These are phyloP conservation scores for Houttuynia cordata DNA, from an alignment of 164 flowering plant genomes.

Conservation along the genomic window DNA sequence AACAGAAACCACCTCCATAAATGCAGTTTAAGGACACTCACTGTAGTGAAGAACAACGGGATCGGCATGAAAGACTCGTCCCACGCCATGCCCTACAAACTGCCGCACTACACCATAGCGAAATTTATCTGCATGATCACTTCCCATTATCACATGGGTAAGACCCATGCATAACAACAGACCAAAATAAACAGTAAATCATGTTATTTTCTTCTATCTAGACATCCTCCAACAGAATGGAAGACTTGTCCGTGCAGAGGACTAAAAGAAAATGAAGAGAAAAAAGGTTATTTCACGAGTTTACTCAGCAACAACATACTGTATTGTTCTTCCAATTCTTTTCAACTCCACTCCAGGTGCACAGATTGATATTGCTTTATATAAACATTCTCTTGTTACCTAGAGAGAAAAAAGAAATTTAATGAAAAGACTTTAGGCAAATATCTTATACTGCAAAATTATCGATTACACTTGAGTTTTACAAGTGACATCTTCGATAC, in stretches of 20 bases:
- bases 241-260: too few species aligned
- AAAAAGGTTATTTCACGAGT: neutral
- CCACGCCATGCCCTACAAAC: slow-evolving; percentile 98
- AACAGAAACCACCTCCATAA: neutral
- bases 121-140: slow-evolving; percentile 87
- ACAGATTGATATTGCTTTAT: slow-evolving; percentile 82
- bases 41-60: slow-evolving; percentile 81
- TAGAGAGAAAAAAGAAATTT: slow-evolving; percentile 6
- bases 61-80: slow-evolving; percentile 82
- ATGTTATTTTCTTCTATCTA: neutral
- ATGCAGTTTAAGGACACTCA: slow-evolving; percentile 17
- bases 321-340: slow-evolving; percentile 81
- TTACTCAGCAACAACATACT: slow-evolving; percentile 36
- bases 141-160: slow-evolving; percentile 11
- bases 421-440: neutral
- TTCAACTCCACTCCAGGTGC: slow-evolving; percentile 77
- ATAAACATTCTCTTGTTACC: slow-evolving; percentile 90
- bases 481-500: neutral
- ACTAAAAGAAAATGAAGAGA: neutral
- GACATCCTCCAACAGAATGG: neutral
- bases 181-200: too few species aligned
- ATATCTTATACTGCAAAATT: neutral
- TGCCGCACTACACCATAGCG: slow-evolving; percentile 79
- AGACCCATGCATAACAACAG: neutral
- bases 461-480: neutral